Percentiles rank a stretch among this genome's conserved stretches.
These are phyloP conservation scores for Puccinia hordei DNA, from an alignment of 1,284 basidiomycete genomes.

Conservation along the genomic window DNA sequence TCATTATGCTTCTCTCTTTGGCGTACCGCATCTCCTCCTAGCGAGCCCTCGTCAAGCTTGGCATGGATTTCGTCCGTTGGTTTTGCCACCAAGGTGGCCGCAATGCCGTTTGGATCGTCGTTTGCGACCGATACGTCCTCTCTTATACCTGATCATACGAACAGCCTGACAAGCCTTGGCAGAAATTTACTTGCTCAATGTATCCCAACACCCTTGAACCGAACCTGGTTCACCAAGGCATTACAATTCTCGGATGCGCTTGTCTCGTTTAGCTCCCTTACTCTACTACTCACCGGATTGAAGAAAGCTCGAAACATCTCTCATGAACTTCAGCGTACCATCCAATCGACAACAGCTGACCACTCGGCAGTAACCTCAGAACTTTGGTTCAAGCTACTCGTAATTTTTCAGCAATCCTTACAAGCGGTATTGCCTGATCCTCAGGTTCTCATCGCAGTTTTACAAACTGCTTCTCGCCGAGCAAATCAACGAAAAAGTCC, in stretches of 20 bases:
- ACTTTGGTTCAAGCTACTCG: slow-evolving; percentile 31
- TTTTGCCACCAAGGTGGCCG: slow-evolving; percentile 46
- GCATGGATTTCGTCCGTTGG: slow-evolving; percentile 50
- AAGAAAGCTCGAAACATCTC: slow-evolving; percentile 40
- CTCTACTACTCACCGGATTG: slow-evolving; percentile 35
- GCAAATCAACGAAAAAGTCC: slow-evolving; percentile 16
- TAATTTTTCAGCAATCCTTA: slow-evolving; percentile 28
- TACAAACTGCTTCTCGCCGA: slow-evolving; percentile 28
- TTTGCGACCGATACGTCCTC: neutral
- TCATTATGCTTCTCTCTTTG: slow-evolving; percentile 41
- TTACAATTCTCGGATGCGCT: slow-evolving; percentile 40
- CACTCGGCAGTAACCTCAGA: neutral
- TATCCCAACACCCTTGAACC: slow-evolving; percentile 46
- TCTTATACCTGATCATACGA: slow-evolving; percentile 4
- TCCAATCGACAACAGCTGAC: neutral
- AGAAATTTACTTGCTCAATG: slow-evolving; percentile 49
- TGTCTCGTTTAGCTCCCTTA: slow-evolving; percentile 38
- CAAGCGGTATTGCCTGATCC: slow-evolving; percentile 42
- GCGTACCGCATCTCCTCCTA: slow-evolving; percentile 38
- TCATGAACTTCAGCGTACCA: slow-evolving; percentile 4
- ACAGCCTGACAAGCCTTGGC: slow-evolving; percentile 25
- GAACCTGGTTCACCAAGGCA: slow-evolving; percentile 45
- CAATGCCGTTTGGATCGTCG: slow-evolving; percentile 15
- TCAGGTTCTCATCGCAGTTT: slow-evolving; percentile 44
- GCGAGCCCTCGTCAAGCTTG: slow-evolving; percentile 36